Evolutionary conservation across 2,329 filamentous ascomycete genomes (phyloP), one percentile per base, ranked within the genome.

Genomic region (Tricladium varicosporioides): DNA sequence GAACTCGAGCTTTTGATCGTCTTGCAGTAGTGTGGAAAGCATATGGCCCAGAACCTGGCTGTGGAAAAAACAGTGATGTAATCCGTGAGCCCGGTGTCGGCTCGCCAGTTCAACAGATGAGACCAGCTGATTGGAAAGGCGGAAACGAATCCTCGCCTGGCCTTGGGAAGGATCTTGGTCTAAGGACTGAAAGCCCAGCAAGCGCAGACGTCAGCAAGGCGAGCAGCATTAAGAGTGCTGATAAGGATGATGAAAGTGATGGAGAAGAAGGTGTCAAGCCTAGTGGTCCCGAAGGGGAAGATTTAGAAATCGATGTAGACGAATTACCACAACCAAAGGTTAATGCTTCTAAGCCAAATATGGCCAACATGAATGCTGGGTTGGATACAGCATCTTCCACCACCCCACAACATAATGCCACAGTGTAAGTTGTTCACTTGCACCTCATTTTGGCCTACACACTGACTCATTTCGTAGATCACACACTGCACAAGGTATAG

Each of bases 1-100:
- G 94, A 0, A 88, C 88, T 0, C 80, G 87, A 45, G 91, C 90
- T 0, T 84, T 96, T 8, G 93, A 99, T 69, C 83, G 83, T 43
- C 77, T 97, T 19, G 86, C 90, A 10, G 89, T 97, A 0, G 87
- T 96, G 0, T 99, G 94, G 94, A 84, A 85, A 61, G 43, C 76
- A 2, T 71, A 70, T 15, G 69, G 71, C 40, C 61, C 66, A 1
- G 62, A 62, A 19, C 63, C 61, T 14, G 66, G 64, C 4, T 48
- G 22, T 9, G 56, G 54, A 50, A 57, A 32, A 51, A 65, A 56
- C 27, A 60, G 65, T 61, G 64, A 80, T 40, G 76, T 86, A 40
- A 82, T 91, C 51, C 77, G 75, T 1, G 84, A 92, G 70, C 90
- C 91, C 0, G 78, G 77, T 14, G 77, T 82, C 36, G 84, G 86